phyloP scores from a whole-genome alignment of 2,329 filamentous ascomycete genomes.

The Myotisia sp. region DNA sequence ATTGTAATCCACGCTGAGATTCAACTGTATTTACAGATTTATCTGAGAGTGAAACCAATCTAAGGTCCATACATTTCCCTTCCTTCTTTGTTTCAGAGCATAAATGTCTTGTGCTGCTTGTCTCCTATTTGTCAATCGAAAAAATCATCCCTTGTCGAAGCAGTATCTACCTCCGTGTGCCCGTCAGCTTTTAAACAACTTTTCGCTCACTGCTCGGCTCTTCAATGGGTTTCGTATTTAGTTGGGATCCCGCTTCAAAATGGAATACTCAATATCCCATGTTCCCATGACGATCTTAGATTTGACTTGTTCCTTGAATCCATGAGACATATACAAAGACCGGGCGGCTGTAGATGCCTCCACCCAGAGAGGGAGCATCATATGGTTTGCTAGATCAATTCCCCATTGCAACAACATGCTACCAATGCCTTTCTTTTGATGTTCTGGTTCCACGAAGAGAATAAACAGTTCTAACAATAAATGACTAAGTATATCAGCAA shows the following conservation, averaged over 20 bases:
- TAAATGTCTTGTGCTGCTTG: too few relatives aligned
- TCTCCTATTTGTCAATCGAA: too few relatives aligned
- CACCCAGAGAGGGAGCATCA: slow-evolving; percentile 12
- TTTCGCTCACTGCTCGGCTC: too few relatives aligned
- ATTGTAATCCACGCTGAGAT: too few relatives aligned
- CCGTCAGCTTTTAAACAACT: too few relatives aligned
- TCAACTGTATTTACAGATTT: too few relatives aligned
- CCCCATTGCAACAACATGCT: slow-evolving; percentile 13
- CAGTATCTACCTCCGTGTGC: too few relatives aligned
- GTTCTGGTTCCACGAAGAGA: slow-evolving; percentile 13
- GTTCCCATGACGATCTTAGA: slow-evolving; percentile 6
- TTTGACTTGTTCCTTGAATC: slow-evolving; percentile 7
- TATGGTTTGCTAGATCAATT: slow-evolving; percentile 8
- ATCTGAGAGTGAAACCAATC: too few relatives aligned
- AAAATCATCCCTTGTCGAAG: too few relatives aligned
- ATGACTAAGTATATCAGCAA: too few relatives aligned
- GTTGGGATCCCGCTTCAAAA: slow-evolving; percentile 8
- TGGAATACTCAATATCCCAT: slow-evolving; percentile 11
- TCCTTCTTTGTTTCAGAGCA: too few relatives aligned
- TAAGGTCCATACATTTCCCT: too few relatives aligned
- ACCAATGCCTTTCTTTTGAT: slow-evolving; percentile 11
- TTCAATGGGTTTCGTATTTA: not conserved
- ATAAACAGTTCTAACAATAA: slow-evolving; percentile 9
- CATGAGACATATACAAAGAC: slow-evolving; percentile 7
- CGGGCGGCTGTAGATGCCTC: slow-evolving; percentile 8